Base-by-base conservation (phyloP, 2,329 filamentous ascomycete species). In the Monilinia vaccinii-corymbosi region DNA sequence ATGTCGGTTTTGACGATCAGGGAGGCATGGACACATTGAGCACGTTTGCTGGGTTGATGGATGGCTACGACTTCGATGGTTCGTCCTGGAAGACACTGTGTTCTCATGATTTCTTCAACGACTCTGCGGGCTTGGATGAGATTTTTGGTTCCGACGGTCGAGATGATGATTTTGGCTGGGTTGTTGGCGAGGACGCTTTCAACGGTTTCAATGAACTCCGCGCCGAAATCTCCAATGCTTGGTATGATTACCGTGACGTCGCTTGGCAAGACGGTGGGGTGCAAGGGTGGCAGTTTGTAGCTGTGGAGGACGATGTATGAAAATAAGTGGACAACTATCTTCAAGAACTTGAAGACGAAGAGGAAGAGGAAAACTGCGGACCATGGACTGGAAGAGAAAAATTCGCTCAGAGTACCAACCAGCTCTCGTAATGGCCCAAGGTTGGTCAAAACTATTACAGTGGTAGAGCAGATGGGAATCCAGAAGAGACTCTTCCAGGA, bases 241-340 rank as follows among this genome's bases (percentile, higher is more conserved):
- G 65, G 58, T 36, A 68, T 59, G 14, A 68, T 62, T 18, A 68
- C 67, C 13, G 66, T 68, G 21, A 68, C 65, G 61, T 68, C 64
- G 32, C 25, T 42, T 8, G 60, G 40, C 1, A 31, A 36, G 16
- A 64, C 14, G 2, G 60, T 57, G 1, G 66, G 63, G 38, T 59
- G 8, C 10, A 23, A 9, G 11, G 49, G 21, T 18, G 44, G 32
- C 13, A 36, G 13, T 36, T 31, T 44, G 25, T 60, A 53, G 14
- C 28, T 21, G 14, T 49, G 45, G 10, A 58, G 47, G 2, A 57
- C 56, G 25, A 53, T 58, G 49, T 64, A 68, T 1, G 66, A 65
- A 6, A 63, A 36, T 4, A 62, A 49, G 47, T 68, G 62, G 18
- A 67, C 61, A 25, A 62, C 18, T 25, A 66, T 31, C 48, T 68